Conservation (phyloP, 2,329 filamentous ascomycete species). For the Diaporthe longicolla region DNA sequence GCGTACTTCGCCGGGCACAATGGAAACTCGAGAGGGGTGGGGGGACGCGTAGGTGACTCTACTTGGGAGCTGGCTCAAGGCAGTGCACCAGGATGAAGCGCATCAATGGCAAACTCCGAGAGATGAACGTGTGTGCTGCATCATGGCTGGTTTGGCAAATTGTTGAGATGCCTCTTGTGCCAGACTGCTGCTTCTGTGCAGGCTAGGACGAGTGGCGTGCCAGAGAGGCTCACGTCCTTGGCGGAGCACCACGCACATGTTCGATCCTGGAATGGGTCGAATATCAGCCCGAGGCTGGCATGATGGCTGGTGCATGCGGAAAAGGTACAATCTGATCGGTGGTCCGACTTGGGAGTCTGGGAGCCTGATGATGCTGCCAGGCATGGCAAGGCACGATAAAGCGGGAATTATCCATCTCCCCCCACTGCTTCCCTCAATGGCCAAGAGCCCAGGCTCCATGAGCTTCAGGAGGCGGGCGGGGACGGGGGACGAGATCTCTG, state of each 20-base stretch:
- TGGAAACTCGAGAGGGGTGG: background rate
- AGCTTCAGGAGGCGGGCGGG: conserved; percentile 15
- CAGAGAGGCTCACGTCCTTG: background rate
- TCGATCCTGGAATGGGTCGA: conserved; percentile 22
- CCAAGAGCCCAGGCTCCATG: conserved; percentile 24
- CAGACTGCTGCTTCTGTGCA: background rate
- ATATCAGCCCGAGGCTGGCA: conserved; percentile 15
- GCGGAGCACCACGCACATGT: background rate
- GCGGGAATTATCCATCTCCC: conserved; percentile 7
- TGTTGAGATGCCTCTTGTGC: background rate
- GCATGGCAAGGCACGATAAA: conserved; percentile 1
- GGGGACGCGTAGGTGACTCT: background rate
- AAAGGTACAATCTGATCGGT: conserved; percentile 7
- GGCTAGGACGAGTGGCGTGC: background rate
- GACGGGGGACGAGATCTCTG: conserved; percentile 11
- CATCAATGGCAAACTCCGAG: conserved; percentile 3
- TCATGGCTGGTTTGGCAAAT: background rate
- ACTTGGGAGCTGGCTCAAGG: conserved; percentile 7
- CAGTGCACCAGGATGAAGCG: background rate
- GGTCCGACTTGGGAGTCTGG: conserved; percentile 5
- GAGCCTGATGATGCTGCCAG: conserved; percentile 12
- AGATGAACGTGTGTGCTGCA: background rate
- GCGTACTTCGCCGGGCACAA: conserved; percentile 2
- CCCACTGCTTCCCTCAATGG: conserved; percentile 5
- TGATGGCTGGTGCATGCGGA: conserved; percentile 8